Evolutionary conservation across 2,329 filamentous ascomycete genomes (phyloP), one percentile per base, ranked within the genome.

Genomic region (Pseudocercospora crystallina): DNA sequence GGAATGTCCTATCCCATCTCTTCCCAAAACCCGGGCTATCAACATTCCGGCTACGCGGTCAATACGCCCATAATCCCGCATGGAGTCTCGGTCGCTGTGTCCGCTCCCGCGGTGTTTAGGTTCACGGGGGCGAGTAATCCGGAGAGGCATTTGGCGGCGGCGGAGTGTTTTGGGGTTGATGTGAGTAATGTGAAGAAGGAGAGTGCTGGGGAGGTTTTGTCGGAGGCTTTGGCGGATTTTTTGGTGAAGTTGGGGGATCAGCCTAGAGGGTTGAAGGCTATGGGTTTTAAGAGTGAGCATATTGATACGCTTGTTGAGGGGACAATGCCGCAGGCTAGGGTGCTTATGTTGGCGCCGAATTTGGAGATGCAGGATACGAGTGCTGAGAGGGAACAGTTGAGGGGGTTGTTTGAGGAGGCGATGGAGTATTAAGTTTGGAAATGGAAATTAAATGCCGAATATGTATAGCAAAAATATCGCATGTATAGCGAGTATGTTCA

Each of bases 1-100:
- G 86, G 92, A 68, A 97, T 99, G 92, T 95, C 89, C 17, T 99
- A 99, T 67, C 94, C 94, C 13, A 96, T 99, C 65, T 95, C 90
- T 0, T 89, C 90, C 29, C 91, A 96, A 69, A 99, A 99, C 69
- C 89, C 89, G 0, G 86, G 87, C 5, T 97, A 97, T 73, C 85
- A 84, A 63, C 94, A 99, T 68, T 71, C 80, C 0, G 94, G 94
- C n/a, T 99, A 99, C 70, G 76, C 85, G 2, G 84, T 95, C 7
- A 72, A 82, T 20, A 69, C 79, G 29, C 83, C 88, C 8, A 87
- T 99, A 63, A 97, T 99, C 65, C 94, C 94, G 0, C 94, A 99
- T 69, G 94, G 94, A 46, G 94, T 99, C 17, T 92, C 87, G 1
- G 94, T 99, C 1, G 94, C 91, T 2, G 92, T 97, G 5, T 92